These are phyloP conservation scores for Davidsoniella australis DNA, from an alignment of 2,329 filamentous ascomycete genomes.

Conservation along the genomic window DNA sequence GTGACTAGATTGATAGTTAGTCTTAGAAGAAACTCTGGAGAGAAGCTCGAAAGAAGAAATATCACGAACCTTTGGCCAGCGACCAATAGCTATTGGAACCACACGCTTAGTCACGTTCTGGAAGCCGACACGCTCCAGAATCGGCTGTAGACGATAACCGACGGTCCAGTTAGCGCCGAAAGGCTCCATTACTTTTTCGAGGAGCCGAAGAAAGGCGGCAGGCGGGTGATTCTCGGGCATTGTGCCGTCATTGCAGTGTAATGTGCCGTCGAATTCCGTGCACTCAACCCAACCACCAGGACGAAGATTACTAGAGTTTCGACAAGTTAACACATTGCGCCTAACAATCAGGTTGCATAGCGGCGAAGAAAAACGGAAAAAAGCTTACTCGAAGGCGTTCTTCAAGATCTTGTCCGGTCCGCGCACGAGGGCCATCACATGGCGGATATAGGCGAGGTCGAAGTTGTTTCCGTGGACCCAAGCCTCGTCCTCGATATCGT, in stretches of 20 bases:
- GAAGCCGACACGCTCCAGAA: conserved; percentile 27
- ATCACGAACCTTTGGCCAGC: conserved; percentile 26
- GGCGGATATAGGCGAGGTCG: conserved; percentile 38
- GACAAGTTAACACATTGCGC: background rate
- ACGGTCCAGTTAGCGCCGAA: conserved; percentile 25
- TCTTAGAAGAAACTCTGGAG: background rate
- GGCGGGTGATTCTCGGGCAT: conserved; percentile 26
- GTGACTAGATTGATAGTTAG: background rate
- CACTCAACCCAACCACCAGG: conserved; percentile 36
- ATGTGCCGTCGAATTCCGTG: conserved; percentile 26
- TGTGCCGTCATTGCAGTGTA: conserved; percentile 27
- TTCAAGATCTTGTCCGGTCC: conserved; percentile 31
- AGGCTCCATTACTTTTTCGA: conserved; percentile 19
- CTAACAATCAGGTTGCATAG: background rate
- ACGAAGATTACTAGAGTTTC: conserved; percentile 16
- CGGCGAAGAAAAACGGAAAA: conserved; percentile 7
- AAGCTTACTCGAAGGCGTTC: conserved; percentile 21
- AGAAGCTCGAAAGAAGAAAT: background rate
- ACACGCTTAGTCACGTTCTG: conserved; percentile 21
- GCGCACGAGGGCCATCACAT: conserved; percentile 32
- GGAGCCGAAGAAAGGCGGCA: conserved; percentile 20
- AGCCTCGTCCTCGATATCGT: conserved; percentile 39
- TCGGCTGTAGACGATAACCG: conserved; percentile 19
- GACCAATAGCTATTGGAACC: conserved; percentile 28
- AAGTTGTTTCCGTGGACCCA: conserved; percentile 34